Evolutionary conservation across 495 filamentous ascomycete species (phyloP), one percentile per base, ranked within the genome.

Genomic region (Penicillium soppii): DNA sequence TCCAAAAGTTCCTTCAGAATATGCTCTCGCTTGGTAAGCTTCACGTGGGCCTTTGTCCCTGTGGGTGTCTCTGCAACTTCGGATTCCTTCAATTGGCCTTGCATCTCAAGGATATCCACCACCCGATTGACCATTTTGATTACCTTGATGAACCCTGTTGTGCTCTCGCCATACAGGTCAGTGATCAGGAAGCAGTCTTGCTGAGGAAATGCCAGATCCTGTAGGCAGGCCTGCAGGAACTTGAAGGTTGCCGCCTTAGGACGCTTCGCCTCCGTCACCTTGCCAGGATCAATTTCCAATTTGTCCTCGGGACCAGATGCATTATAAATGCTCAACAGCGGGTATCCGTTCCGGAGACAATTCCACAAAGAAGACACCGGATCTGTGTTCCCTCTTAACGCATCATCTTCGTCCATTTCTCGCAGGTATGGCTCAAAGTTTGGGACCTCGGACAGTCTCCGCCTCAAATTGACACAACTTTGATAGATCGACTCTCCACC

Each of bases 81-180:
- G 58, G 61, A 77, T 43, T 62, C 68, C 60, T 81, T 74, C 23
- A 97, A 78, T 39, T 89, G 74, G 20, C 89, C 88, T 33, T 84
- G 78, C 62, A 84, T 69, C 52, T 92, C 84, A 26, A 94, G 82
- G 21, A 91, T 82, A 64, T 98, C 92, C 42, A 97, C 78, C 25
- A 98, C 92, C 54, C 85, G 83, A 61, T 94, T 95, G 44, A 98
- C 87, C 52, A 87, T 85, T 66, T 82, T 84, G 33, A 84, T 88
- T 30, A 96, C 92, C 82, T 97, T 98, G 46, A 96, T 92, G 65
- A 98, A 97, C 1, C 94, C 94, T 22, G 91, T 96, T 0, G 94
- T 98, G 71, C 96, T 92, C 50, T 91, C 87, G 5, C 90, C 90
- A 66, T 94, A 92, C 2, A 98, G 73, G 66, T 98, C 92, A 47